Evolutionary conservation across 2,329 filamentous ascomycete species (phyloP), one percentile per base, ranked within the genome.

Genomic region (Curvularia sp.): DNA sequence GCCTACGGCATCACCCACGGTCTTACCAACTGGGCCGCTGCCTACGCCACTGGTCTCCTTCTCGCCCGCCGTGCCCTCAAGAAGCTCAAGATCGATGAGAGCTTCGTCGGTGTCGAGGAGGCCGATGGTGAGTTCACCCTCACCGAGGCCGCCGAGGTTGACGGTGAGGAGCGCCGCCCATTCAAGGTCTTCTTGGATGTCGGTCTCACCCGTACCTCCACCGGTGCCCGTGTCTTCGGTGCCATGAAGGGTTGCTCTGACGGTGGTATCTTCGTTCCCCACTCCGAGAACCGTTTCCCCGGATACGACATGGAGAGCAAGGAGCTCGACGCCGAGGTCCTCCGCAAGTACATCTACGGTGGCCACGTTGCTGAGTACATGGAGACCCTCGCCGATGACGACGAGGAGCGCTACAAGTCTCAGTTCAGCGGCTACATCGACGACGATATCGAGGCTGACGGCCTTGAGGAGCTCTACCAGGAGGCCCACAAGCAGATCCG

Each of bases 321-420:
- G 90, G 94, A 98, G 88, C 92, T 99, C 77, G 95, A 99, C 76
- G 88, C 93, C 77, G 95, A 99, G 82, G 90, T 88, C 72, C 92
- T 99, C 80, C 93, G 94, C 88, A 96, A 93, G 87, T 99, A 99
- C 90, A 99, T 99, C 87, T 94, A 92, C 83, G 95, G 87, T 79
- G 94, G 95, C 64, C 95, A 99, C 88, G 92, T 99, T 69, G 93
- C 94, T 73, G 95, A 99, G 89, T 99, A 99, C 89, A 99, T 99
- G 95, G 95, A 99, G 90, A 95, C 90, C 60, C 91, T 99, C 69
- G 95, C 95, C 83, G 95, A 99, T 77, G 95, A 99, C 80, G 95
- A 99, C 79, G 95, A 99, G 91, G 95, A 99, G 89, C 93, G 95
- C 80, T 99, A 92, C 92, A 94, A 94, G 88, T 89, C 88, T 75